Evolutionary conservation across 768 basidiomycete species (phyloP).

Genomic region (Leucocoprinus leucothites): DNA sequence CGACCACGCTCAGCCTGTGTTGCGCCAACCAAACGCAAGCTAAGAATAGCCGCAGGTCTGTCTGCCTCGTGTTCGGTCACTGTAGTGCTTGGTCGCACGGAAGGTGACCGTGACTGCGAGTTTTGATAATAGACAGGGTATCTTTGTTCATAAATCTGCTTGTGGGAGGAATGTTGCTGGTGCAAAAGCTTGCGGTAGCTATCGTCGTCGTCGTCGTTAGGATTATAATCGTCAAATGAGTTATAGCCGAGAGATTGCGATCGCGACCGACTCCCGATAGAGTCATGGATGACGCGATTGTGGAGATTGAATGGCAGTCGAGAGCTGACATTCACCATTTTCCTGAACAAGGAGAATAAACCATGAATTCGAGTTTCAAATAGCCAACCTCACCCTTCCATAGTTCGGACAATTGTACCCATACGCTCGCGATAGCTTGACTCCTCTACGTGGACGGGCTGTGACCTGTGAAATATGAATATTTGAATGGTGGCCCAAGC

Average conservation of each 20-base stretch:
- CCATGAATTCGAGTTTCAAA: conserved; percentile 5
- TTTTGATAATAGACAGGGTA: background rate
- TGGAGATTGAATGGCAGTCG: conserved; percentile 61
- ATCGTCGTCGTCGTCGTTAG: conserved; percentile 7
- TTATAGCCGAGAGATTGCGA: conserved; percentile 21
- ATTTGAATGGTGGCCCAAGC: background rate
- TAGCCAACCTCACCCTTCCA: conserved; percentile 47
- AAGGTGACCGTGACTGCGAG: conserved; percentile 8
- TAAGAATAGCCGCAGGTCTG: conserved; percentile 26
- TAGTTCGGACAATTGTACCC: conserved; percentile 48
- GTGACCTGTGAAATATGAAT: background rate
- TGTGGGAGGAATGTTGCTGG: conserved; percentile 4
- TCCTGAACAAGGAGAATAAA: conserved; percentile 32
- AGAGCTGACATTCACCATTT: conserved; percentile 69
- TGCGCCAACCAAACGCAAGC: conserved; percentile 28
- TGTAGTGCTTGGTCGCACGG: background rate
- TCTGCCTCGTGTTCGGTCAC: conserved; percentile 15
- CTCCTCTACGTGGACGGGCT: background rate
- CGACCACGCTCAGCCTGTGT: conserved; percentile 15
- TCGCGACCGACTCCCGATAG: conserved; percentile 21
- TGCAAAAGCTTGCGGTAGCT: background rate
- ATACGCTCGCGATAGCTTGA: conserved; percentile 4
- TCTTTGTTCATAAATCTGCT: background rate
- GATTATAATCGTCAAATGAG: conserved; percentile 13
- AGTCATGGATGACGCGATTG: conserved; percentile 26